These are phyloP conservation scores for Kodamaea fukazawae DNA, from an alignment of 805 yeast genomes.

Conservation along the genomic window DNA sequence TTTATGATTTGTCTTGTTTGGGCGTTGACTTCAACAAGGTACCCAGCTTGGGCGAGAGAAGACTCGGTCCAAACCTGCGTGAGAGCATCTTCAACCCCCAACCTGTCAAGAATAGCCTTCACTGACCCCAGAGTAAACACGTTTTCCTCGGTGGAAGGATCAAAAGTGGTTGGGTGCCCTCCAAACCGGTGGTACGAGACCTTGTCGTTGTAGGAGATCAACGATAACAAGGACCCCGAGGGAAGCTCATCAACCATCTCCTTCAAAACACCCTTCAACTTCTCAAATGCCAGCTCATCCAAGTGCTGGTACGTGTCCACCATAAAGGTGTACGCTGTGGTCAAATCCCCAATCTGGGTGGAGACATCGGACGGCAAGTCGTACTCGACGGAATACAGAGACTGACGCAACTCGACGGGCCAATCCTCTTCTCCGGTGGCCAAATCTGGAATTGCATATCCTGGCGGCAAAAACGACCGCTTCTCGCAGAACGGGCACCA, in stretches of 20 bases:
- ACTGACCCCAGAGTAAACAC: constrained; percentile 6
- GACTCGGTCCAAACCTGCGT: constrained; percentile 12
- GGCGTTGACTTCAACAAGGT: constrained; percentile 11
- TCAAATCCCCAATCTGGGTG: constrained; percentile 6
- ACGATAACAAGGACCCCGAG: constrained; percentile 17
- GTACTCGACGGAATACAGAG: constrained; percentile 31
- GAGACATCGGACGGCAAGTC: constrained; percentile 28
- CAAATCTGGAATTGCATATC: constrained; percentile 15
- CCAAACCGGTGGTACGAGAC: constrained; percentile 23
- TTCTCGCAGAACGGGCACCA: constrained; percentile 38
- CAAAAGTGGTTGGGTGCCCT: background rate
- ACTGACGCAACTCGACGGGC: constrained; percentile 27
- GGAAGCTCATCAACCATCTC: constrained; percentile 17
- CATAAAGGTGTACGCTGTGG: constrained; percentile 21
- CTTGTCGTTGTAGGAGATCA: constrained; percentile 29
- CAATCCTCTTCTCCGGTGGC: constrained; percentile 17
- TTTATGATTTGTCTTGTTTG: constrained; percentile 10
- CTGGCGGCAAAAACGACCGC: constrained; percentile 20
- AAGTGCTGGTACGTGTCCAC: constrained; percentile 31
- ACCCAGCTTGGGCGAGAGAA: constrained; percentile 10
- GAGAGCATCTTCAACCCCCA: constrained; percentile 4
- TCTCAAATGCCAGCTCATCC: constrained; percentile 14
- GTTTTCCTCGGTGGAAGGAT: constrained; percentile 1
- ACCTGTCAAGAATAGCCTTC: constrained; percentile 1
- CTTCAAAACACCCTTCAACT: constrained; percentile 14